Conservation (phyloP, 768 basidiomycete species). For the Pulveroboletus sp. region DNA sequence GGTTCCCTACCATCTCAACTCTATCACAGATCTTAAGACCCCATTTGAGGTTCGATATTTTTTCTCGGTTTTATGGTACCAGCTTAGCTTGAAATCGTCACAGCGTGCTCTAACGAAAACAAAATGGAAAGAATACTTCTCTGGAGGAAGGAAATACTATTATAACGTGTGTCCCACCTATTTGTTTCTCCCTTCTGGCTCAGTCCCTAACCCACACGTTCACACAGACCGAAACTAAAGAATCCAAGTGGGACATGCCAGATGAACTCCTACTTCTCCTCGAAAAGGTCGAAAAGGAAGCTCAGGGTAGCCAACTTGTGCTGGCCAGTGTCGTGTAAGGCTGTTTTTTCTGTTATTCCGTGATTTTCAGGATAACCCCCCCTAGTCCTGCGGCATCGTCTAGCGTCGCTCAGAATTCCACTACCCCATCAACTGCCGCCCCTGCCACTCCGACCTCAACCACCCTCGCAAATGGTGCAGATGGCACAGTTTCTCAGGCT, state of each 20-base stretch:
- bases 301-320: slow-evolving; percentile 37
- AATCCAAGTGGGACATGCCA: slow-evolving; percentile 98
- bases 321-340: slow-evolving; percentile 28
- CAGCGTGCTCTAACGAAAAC: slow-evolving; percentile 87
- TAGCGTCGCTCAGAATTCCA: slow-evolving; percentile 38
- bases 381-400: slow-evolving; percentile 35
- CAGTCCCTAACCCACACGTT: background rate
- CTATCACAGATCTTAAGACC: slow-evolving; percentile 71
- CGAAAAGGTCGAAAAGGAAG: slow-evolving; percentile 81
- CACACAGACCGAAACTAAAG: slow-evolving; percentile 72
- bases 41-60: slow-evolving; percentile 71
- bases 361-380: slow-evolving; percentile 4
- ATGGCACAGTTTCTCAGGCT: slow-evolving; percentile 42
- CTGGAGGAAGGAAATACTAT: slow-evolving; percentile 87
- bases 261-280: slow-evolving; percentile 83
- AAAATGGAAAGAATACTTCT: slow-evolving; percentile 95
- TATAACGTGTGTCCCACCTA: slow-evolving; percentile 57
- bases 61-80: background rate
- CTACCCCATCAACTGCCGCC: slow-evolving; percentile 44
- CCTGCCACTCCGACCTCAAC: slow-evolving; percentile 32
- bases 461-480: slow-evolving; percentile 45
- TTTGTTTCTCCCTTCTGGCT: background rate
- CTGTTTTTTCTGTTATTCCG: background rate
- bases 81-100: slow-evolving; percentile 8
- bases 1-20: slow-evolving; percentile 3